Percentiles rank a stretch among this genome's conserved stretches.
Conservation (phyloP, 805 yeast species). For the Zygosaccharomyces lentus region DNA sequence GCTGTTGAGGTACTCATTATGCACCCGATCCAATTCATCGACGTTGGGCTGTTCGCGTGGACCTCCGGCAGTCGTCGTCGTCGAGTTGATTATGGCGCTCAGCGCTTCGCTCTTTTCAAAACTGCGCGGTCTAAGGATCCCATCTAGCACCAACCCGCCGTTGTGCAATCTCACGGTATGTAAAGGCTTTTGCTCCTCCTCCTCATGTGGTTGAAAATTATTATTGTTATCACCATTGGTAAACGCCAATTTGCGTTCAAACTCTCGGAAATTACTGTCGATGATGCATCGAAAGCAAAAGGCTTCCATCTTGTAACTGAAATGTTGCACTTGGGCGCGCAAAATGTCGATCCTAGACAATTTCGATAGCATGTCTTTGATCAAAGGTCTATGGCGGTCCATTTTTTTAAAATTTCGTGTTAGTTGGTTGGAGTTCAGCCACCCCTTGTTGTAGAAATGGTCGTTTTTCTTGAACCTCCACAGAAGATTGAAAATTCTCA, state of each 20-base stretch:
- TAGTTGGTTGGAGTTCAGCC: constrained; percentile 41
- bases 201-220: constrained; percentile 24
- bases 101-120: constrained; percentile 18
- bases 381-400: constrained; percentile 23
- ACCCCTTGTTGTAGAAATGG: constrained; percentile 45
- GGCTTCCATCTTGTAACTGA: constrained; percentile 32
- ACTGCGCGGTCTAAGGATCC: constrained; percentile 31
- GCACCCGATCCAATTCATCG: constrained; percentile 45
- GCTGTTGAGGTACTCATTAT: constrained; percentile 32
- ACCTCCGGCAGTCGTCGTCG: constrained; percentile 1
- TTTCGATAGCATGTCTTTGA: constrained; percentile 29
- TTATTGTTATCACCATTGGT: constrained; percentile 34
- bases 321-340: constrained; percentile 35
- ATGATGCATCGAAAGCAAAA: constrained; percentile 34
- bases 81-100: constrained; percentile 7
- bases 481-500: constrained; percentile 77
- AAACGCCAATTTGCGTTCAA: constrained; percentile 31
- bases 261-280: constrained; percentile 29
- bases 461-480: constrained; percentile 72
- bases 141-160: constrained; percentile 27
- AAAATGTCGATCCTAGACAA: constrained; percentile 30
- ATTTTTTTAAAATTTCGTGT: constrained; percentile 28
- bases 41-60: constrained; percentile 29
- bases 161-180: constrained; percentile 25
- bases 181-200: constrained; percentile 28